Conservation (phyloP, 257 asterid genomes). For the Perilla frutescens region DNA sequence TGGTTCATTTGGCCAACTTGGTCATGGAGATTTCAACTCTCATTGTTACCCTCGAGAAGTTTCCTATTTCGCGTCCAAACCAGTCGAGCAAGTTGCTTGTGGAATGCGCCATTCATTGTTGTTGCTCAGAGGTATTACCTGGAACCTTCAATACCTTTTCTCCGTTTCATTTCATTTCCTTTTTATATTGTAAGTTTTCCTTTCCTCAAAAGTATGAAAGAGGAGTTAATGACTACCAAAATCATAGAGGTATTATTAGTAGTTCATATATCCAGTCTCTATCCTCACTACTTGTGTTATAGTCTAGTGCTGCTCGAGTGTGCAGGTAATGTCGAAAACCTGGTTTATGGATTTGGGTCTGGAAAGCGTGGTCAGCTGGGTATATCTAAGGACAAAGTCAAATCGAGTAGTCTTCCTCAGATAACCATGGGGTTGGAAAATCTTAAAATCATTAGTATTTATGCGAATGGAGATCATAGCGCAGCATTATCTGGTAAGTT, state of each 20-base stretch:
- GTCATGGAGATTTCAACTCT: constrained; percentile 69
- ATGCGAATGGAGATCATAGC: constrained; percentile 97
- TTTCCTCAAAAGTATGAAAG: background rate
- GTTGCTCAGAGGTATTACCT: constrained; percentile 64
- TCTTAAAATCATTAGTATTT: constrained; percentile 43
- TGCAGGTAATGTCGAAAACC: constrained; percentile 51
- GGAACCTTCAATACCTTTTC: background rate
- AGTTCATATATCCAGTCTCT: background rate
- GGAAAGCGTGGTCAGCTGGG: constrained; percentile 97
- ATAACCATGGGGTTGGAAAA: constrained; percentile 57
- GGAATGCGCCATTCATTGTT: constrained; percentile 94
- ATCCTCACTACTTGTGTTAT: background rate
- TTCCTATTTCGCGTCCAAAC: constrained; percentile 51
- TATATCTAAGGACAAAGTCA: constrained; percentile 59
- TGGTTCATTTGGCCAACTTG: constrained; percentile 92
- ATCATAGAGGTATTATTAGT: background rate
- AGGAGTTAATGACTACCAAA: constrained; percentile 1
- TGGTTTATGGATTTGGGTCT: constrained; percentile 80
- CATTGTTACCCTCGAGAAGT: constrained; percentile 58
- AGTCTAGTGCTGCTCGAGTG: background rate
- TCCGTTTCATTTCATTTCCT: background rate
- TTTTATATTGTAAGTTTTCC: background rate
- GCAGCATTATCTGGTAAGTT: constrained; percentile 77
- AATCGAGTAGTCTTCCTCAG: constrained; percentile 65
- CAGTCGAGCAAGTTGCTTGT: constrained; percentile 74